Evolutionary conservation across 2,329 filamentous ascomycete genomes (phyloP), one percentile per base, ranked within the genome.

Genomic region (Fusarium kyushuense): DNA sequence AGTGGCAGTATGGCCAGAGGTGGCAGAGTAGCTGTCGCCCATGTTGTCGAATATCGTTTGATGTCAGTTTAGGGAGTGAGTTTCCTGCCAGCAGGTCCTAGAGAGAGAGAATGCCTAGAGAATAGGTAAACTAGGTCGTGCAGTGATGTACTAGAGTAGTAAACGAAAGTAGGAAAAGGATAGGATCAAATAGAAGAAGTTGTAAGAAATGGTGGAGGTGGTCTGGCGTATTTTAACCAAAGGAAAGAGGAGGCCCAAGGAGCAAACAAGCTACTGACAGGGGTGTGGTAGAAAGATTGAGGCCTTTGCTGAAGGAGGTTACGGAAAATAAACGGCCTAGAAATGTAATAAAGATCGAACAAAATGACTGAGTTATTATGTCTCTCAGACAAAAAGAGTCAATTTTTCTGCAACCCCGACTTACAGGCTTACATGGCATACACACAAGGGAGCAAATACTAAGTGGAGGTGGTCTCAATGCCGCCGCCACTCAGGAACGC

Each of bases 81-180:
- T 21, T 57, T 72, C 71, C 71, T 73, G 71, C 71, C 71, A 71
- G 71, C 71, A 74, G 30, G 40, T 25, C 40, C 21, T 42, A 52
- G 27, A 58, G 47, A 49, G 59, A 61, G 53, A 40, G 36, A 41
- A 58, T 56, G 46, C 61, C 52, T 56, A 49, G 29, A 19, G 23
- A 40, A 45, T 53, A 42, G 30, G 47, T 45, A 56, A 54, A 40
- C 32, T 53, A 49, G 38, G 40, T 17, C n/a, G 35, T 38, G 19
- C 12, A 38, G 51, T 56, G 40, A 25, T 43, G 43, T 35, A 54
- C 53, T 38, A 27, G 17, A 21, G 14, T 36, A 23, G 53, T 19
- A 55, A 71, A 69, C 54, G 52, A 69, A 59, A 41, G 58, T 54
- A 62, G 51, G 40, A 65, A 61, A 47, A 19, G 12, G 19, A 38